Evolutionary conservation across 495 filamentous ascomycete species (phyloP), one percentile per base, ranked within the genome.

Genomic region (Tuber melanosporum): DNA sequence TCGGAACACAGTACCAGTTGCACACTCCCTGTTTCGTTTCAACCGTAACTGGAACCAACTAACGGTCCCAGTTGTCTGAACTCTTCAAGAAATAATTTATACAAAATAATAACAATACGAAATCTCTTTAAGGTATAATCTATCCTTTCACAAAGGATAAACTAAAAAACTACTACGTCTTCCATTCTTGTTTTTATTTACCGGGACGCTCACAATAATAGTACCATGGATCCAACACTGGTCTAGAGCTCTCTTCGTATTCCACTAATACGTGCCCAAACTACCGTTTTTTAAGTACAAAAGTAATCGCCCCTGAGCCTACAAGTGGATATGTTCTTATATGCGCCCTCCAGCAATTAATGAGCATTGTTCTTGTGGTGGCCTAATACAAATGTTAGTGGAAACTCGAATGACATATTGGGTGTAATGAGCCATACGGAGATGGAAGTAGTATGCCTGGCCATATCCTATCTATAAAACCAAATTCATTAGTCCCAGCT

Each of bases 341-440:
- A 17, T 36, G 57, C 57, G 4, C 57, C 26, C 57, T 66, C 26
- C 57, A 66, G 15, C 78, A 80, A 84, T 88, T 94, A 98, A 88
- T 98, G 95, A 81, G 93, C 92, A 85, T 98, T 94, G 91, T 98
- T 97, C 92, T 98, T 98, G 92, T 97, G 94, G 89, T 97, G 94
- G 79, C 95, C 95, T 98, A 81, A 57, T 72, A 70, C 41, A 77
- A 45, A 47, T 73, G 80, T 87, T 78, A 87, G 85, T 84, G 62
- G 9, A 79, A 73, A 32, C 32, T 70, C 3, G 41, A 41, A 72
- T 70, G 41, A 74, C 45, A 39, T 26, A n/a, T 44, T 19, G 4
- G 5, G 15, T 70, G 41, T 19, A 42, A 79, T 69, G 75, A 79
- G 75, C 89, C 93, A 85, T 91, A 99, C 95, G 94, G 80, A 98